Base-by-base conservation (phyloP, 2,329 filamentous ascomycete genomes). In the Colletotrichum incanum region DNA sequence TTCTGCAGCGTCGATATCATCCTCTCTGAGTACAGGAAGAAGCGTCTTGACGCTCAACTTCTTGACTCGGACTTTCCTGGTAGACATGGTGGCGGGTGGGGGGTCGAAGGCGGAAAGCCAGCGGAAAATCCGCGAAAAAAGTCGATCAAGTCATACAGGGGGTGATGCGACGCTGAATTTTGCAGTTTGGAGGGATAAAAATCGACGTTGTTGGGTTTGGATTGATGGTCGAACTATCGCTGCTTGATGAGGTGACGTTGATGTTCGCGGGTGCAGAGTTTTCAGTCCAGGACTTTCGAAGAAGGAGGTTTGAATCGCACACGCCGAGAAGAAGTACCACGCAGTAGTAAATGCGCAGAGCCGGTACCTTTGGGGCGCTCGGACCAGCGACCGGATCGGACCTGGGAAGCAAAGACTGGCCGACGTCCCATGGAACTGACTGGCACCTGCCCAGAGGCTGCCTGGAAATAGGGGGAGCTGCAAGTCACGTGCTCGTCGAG, bases 41-140 rank as follows among this genome's bases (percentile, higher is more conserved):
- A 92, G 91, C 82, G 95, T 94, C 87, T 97, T 97, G 80, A 93
- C 91, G 84, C 93, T 96, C 84, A 98, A 90, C 88, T 98, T 98
- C 86, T 94, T 93, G 88, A 94, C 92, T 82, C 93, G 90, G 81
- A 94, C 91, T 84, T 92, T 92, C 84, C 91, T 85, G 80, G 88
- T 89, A 77, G 88, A 88, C 89, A 91, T 91, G 85, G 81, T 86
- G 84, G 81, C 81, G 77, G 78, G 79, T 78, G 77, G 79, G 76
- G 76, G 78, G 75, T 79, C 76, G 76, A 80, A 79, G 81, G 81
- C 80, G 78, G 54, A 79, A 81, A 83, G 82, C 82, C 82, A 82
- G 84, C 85, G 87, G 86, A 90, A 89, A 88, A 86, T 80, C 86
- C 88, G 86, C 86, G 78, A 86, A 86, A 91, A 89, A 92, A 90